These are phyloP conservation scores for Quercus ilex DNA, from an alignment of 306 rosid species.

Conservation along the genomic window DNA sequence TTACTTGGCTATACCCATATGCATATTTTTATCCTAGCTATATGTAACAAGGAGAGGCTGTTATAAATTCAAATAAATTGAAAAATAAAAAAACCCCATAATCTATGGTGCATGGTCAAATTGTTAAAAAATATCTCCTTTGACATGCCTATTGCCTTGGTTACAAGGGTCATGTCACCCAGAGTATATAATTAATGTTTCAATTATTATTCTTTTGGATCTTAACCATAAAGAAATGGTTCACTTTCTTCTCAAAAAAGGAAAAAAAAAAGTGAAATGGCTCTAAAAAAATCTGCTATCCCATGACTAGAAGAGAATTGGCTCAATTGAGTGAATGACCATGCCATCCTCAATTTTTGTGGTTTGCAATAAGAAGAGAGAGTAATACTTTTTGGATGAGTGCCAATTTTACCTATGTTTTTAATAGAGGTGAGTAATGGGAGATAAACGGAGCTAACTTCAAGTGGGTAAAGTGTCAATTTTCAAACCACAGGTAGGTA, in stretches of 20 bases:
- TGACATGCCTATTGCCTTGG: no score
- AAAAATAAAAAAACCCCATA: neutral
- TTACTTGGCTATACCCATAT: neutral
- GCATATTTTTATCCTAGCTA: neutral
- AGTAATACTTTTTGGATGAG: no score
- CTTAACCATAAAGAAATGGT: neutral
- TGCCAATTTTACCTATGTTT: no score
- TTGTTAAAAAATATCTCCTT: neutral
- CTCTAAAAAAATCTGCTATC: neutral
- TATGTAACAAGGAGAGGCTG: neutral
- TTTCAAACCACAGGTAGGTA: no score
- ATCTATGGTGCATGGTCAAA: neutral
- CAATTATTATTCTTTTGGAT: neutral
- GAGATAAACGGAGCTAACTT: no score
- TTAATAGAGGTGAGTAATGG: no score
- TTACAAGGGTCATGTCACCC: no score
- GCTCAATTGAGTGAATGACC: neutral
- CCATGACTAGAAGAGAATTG: neutral
- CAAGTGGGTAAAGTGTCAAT: accelerated
- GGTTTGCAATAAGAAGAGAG: neutral
- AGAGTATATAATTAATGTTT: neutral
- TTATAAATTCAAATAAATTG: neutral
- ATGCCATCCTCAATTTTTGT: neutral
- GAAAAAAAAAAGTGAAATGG: neutral
- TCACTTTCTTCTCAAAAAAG: no score